Percentiles rank a stretch among this genome's conserved stretches.
phyloP scores from a whole-genome alignment of 352 stramenopile genomes.

The Thalassiosira pacifica region DNA sequence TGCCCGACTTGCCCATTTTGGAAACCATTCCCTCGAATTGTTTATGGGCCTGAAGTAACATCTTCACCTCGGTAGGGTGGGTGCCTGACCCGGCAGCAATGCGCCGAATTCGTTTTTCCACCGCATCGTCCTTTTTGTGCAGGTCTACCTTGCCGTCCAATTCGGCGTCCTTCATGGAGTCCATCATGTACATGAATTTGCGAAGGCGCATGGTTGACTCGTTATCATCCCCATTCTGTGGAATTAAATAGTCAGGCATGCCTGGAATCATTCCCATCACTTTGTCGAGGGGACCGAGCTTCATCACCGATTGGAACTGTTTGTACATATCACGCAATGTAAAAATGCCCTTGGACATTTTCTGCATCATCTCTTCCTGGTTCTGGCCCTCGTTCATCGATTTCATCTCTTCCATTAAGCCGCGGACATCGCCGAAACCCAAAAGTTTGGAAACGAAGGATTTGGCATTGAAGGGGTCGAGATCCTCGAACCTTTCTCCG shows the following conservation, averaged over 20 bases:
- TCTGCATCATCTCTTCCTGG: constrained; percentile 96
- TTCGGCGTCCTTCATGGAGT: constrained; percentile 93
- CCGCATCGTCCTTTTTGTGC: constrained; percentile 70
- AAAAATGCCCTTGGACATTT: constrained; percentile 94
- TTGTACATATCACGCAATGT: constrained; percentile 99
- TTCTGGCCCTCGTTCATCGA: constrained; percentile 80
- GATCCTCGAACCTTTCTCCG: constrained; percentile 98
- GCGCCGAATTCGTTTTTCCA: constrained; percentile 84
- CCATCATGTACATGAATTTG: constrained; percentile 99
- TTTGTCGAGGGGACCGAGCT: constrained; percentile 96
- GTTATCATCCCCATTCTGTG: constrained; percentile 92
- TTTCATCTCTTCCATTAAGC: constrained; percentile 94
- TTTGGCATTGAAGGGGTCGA: constrained; percentile 97
- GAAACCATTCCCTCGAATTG: constrained; percentile 94
- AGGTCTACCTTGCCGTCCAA: constrained; percentile 93
- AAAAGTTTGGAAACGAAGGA: constrained; percentile 98
- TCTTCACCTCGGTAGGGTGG: constrained; percentile 88
- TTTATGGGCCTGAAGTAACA: constrained; percentile 96
- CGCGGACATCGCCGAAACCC: constrained; percentile 97
- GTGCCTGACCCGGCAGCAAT: constrained; percentile 93
- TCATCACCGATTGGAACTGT: constrained; percentile 98
- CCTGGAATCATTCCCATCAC: constrained; percentile 99
- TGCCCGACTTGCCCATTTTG: constrained; percentile 97
- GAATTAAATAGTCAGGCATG: constrained; percentile 92
- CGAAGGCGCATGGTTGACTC: constrained; percentile 93